Conservation (phyloP, 257 asterid genomes). For the Jacaranda copaia region DNA sequence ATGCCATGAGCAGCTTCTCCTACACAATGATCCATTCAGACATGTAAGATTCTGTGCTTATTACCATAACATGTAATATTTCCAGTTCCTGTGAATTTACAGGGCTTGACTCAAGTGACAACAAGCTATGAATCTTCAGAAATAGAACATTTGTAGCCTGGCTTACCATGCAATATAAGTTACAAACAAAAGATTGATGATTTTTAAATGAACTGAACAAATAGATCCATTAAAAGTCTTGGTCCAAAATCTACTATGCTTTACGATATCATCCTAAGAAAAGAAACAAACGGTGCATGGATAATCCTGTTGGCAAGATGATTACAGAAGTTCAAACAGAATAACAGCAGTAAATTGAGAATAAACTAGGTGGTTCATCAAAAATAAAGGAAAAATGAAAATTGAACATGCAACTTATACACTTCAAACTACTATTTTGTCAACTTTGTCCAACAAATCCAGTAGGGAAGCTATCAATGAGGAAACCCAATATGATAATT, state of each 20-base stretch:
- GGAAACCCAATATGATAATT: neutral
- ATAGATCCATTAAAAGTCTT: too few species aligned
- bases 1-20: conserved; percentile 31
- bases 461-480: neutral
- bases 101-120: neutral
- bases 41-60: neutral
- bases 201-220: neutral
- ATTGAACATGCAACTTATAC: conserved; percentile 9
- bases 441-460: neutral
- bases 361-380: neutral
- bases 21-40: conserved; percentile 30
- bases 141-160: neutral
- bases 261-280: neutral
- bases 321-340: neutral
- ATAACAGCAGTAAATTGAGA: neutral
- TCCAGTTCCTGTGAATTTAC: neutral
- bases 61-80: neutral
- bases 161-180: neutral
- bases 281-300: neutral
- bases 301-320: too few species aligned
- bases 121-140: neutral
- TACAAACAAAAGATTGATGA: neutral
- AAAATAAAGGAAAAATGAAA: neutral
- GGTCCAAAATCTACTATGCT: neutral
- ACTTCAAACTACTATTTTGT: neutral